Evolutionary conservation across 805 yeast genomes (phyloP), one percentile per base, ranked within the genome.

Genomic region (Saturnispora quitensis): DNA sequence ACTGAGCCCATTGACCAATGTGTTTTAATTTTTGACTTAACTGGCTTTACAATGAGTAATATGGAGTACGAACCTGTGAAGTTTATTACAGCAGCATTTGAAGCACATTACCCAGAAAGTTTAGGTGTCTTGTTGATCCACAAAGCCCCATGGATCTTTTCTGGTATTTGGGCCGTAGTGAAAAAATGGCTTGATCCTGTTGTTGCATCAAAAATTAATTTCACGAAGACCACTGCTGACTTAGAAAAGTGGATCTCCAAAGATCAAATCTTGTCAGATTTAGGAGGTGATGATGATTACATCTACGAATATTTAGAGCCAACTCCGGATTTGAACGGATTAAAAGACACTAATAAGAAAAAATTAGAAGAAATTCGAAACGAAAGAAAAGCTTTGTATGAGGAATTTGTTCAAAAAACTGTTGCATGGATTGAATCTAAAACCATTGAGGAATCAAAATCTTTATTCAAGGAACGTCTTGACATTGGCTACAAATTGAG

Each of bases 151-250:
- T 89, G 97, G 98, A 80, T 93, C 50, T 93, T 93, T 71, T 81
- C 86, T 48, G 91, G 97, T 24, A 87, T 91, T 54, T 93, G 99
- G 98, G 85, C 83, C 59, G 80, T 91, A 59, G 81, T 93, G 60
- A 89, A 88, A 67, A 82, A 84, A 60, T 91, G 97, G 98, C 73
- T 91, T 52, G 98, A 93, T 65, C 98, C 98, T 3, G 97, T 88
- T 24, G 97, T 91, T 51, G 96, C 97, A 0, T 76, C 91, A 25
- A 91, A 91, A 68, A 88, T 93, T 60, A 78, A 80, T 43, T 93
- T 91, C 69, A 86, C 96, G 24, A 84, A 86, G 62, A 73, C 73
- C 57, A 65, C 72, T 25, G 77, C 80, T 52, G 97, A 93, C 51
- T 68, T 91, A 60, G 73, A 71, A 45, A 74, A 84, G 58, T 80